Evolutionary conservation across 2,329 filamentous ascomycete genomes (phyloP).

Genomic region (Diaporthe sp.): DNA sequence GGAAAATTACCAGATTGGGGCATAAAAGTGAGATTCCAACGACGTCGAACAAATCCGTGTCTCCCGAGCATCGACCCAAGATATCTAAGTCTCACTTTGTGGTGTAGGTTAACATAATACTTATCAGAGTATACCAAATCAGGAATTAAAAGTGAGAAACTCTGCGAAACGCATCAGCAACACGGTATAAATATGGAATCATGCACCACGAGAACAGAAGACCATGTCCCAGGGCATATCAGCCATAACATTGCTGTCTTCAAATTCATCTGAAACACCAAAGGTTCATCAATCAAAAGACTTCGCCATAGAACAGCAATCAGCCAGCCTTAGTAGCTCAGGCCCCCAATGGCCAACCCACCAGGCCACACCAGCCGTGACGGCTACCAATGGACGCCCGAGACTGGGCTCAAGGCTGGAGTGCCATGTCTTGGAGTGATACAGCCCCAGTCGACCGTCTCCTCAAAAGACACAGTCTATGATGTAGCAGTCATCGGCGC

Average conservation of each 20-base stretch:
- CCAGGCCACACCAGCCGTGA: conserved; percentile 39
- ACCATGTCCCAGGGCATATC: not conserved
- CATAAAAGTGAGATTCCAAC: conserved; percentile 37
- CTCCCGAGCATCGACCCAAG: not conserved
- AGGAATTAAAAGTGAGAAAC: conserved; percentile 15
- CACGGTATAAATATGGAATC: conserved; percentile 8
- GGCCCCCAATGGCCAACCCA: conserved; percentile 33
- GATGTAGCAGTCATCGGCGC: conserved; percentile 51
- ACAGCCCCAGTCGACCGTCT: conserved; percentile 25
- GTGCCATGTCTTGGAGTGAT: conserved; percentile 40
- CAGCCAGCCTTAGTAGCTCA: not conserved
- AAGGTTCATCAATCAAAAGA: not conserved
- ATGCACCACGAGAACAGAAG: not conserved
- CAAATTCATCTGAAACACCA: not conserved
- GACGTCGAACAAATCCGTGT: not conserved
- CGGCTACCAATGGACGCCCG: conserved; percentile 43
- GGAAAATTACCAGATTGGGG: conserved; percentile 21
- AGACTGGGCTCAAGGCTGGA: conserved; percentile 39
- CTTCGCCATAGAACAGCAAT: not conserved
- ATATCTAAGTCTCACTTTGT: not conserved
- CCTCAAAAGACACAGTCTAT: conserved; percentile 23
- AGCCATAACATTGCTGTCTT: not conserved
- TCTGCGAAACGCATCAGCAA: not conserved
- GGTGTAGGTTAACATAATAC: not conserved
- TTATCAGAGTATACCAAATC: not conserved